Percentiles rank a stretch among this genome's conserved stretches.
These are phyloP conservation scores for Parathielavia appendiculata DNA, from an alignment of 495 filamentous ascomycete species.

Conservation along the genomic window DNA sequence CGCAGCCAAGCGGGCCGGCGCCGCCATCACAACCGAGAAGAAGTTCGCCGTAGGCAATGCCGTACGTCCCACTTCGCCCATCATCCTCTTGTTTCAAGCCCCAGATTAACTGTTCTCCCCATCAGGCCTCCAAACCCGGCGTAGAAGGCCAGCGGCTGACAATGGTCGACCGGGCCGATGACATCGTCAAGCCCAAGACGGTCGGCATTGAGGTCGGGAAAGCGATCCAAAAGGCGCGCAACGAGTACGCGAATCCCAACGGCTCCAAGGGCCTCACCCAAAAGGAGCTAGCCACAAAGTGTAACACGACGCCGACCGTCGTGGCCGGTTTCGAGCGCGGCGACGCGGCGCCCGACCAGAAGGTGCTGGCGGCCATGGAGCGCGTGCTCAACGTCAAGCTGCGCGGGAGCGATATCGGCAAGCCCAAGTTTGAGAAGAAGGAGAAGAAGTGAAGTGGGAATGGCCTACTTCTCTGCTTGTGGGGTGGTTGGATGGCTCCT, in stretches of 20 bases:
- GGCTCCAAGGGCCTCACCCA: constrained; percentile 73
- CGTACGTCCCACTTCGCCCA: constrained; percentile 49
- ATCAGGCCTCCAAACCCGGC: constrained; percentile 51
- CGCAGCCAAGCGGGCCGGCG: constrained; percentile 76
- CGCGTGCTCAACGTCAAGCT: constrained; percentile 80
- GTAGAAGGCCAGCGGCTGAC: constrained; percentile 92
- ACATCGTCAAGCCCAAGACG: constrained; percentile 94
- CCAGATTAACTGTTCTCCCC: not conserved
- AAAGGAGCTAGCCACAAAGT: constrained; percentile 91
- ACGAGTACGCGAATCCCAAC: constrained; percentile 53
- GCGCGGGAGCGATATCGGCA: constrained; percentile 69
- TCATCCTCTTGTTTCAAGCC: not conserved
- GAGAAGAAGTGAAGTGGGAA: constrained; percentile 41
- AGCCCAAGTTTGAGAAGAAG: constrained; percentile 70
- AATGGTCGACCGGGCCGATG: constrained; percentile 96
- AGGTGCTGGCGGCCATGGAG: constrained; percentile 76
- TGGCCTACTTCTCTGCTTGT: not conserved
- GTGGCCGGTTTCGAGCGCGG: constrained; percentile 85
- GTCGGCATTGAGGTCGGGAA: constrained; percentile 73
- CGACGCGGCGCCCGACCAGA: constrained; percentile 75
- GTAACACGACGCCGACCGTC: constrained; percentile 75
- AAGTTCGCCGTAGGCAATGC: constrained; percentile 72
- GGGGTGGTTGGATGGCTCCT: not conserved
- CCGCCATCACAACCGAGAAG: constrained; percentile 84
- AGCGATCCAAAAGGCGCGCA: constrained; percentile 69